These are phyloP conservation scores for Oryza coarctata DNA, from an alignment of 176 grass and related monocot species.

Conservation along the genomic window DNA sequence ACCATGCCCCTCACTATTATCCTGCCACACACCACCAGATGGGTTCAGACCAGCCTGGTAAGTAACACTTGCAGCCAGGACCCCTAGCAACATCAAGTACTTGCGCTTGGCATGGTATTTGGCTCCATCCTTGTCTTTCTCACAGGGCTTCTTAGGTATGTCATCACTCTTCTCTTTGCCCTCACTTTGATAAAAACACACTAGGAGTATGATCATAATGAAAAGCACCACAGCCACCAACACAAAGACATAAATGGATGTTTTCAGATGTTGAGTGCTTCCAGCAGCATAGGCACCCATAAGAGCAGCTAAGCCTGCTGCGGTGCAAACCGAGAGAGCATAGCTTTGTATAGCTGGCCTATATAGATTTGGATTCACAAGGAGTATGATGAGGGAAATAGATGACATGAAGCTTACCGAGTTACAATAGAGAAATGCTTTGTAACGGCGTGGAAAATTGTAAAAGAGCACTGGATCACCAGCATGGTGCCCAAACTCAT, in stretches of 20 bases:
- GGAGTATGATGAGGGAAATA: constrained; percentile 31
- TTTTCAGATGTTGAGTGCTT: background rate
- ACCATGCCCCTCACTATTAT: background rate
- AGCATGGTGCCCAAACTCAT: background rate
- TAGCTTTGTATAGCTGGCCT: constrained; percentile 1
- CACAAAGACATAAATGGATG: constrained; percentile 3
- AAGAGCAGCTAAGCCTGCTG: background rate
- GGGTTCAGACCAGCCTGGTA: constrained; percentile 42
- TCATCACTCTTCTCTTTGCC: background rate
- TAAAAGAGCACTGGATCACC: constrained; percentile 6
- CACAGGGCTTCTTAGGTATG: background rate
- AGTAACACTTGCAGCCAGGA: constrained; percentile 43
- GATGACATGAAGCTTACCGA: constrained; percentile 35
- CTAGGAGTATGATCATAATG: background rate
- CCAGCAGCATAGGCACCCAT: constrained; percentile 7
- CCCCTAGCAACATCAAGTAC: constrained; percentile 40
- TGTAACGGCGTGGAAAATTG: constrained; percentile 19
- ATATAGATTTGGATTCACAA: constrained; percentile 13
- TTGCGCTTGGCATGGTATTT: background rate
- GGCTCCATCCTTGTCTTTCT: background rate
- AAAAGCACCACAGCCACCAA: background rate
- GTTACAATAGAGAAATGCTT: constrained; percentile 41
- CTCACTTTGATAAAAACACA: background rate
- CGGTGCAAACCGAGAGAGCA: background rate
- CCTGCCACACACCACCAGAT: constrained; percentile 20